Evolutionary conservation across 257 asterid genomes (phyloP).

Genomic region (Rubia yunnanensis): DNA sequence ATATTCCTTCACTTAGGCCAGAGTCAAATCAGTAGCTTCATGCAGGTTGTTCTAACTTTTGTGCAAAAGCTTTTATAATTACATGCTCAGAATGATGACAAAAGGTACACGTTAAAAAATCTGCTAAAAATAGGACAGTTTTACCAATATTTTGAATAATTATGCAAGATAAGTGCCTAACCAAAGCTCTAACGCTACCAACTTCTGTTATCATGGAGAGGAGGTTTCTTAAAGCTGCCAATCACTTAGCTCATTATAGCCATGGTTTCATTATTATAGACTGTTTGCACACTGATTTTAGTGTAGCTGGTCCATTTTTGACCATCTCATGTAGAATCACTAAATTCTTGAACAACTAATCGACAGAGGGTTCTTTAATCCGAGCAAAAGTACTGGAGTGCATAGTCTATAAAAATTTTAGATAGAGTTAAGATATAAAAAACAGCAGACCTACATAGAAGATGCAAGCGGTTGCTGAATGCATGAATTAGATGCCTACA

Average conservation of each 20-base stretch:
- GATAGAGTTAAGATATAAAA: too few species aligned
- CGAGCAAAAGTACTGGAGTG: background rate
- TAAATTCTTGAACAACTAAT: background rate
- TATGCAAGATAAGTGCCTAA: background rate
- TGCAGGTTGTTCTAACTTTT: background rate
- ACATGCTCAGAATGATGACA: background rate
- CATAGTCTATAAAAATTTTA: background rate
- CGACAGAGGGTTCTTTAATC: background rate
- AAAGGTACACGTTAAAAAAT: background rate
- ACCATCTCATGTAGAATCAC: background rate
- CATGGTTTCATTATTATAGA: background rate
- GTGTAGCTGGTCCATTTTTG: background rate
- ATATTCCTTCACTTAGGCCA: background rate
- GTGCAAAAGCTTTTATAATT: background rate
- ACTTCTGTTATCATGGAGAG: background rate
- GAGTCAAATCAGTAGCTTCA: background rate
- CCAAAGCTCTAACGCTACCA: background rate
- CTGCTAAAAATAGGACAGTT: background rate
- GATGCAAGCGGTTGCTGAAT: too few species aligned
- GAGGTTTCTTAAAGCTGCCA: too few species aligned
- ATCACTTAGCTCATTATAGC: background rate
- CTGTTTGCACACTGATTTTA: too few species aligned
- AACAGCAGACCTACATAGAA: too few species aligned
- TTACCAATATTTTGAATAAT: background rate
- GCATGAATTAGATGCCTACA: background rate